Conservation (phyloP, 192 early-diverging fungal species). For the Lobosporangium transversale region DNA sequence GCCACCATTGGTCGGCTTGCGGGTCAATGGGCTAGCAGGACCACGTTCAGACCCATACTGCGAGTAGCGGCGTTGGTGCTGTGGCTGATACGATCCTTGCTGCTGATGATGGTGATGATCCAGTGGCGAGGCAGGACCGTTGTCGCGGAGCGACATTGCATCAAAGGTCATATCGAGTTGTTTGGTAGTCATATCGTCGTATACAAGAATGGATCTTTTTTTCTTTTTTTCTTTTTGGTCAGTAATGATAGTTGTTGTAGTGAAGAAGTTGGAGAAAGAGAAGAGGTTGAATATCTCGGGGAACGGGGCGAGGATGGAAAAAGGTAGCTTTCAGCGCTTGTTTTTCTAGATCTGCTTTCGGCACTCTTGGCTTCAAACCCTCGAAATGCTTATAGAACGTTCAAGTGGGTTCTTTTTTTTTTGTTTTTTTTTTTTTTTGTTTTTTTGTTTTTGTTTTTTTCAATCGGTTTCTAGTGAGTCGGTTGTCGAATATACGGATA, state of each 20-base stretch:
- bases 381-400: no score
- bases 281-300: no score
- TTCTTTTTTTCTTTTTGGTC: not conserved
- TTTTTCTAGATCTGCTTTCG: no score
- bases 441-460: conserved; percentile 2
- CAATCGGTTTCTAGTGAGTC: not conserved
- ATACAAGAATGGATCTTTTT: conserved; percentile 1
- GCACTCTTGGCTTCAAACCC: no score
- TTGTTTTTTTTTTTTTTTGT: not conserved
- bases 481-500: not conserved
- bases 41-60: conserved; percentile 51
- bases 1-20: conserved; percentile 34
- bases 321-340: no score
- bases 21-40: conserved; percentile 32
- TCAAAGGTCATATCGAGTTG: conserved; percentile 53
- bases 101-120: conserved; percentile 35
- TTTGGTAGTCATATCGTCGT: conserved; percentile 34
- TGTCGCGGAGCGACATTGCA: conserved; percentile 45
- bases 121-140: conserved; percentile 37
- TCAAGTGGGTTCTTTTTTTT: conserved; percentile 12
- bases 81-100: conserved; percentile 13
- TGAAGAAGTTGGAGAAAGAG: not conserved
- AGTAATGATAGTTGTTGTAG: no score
- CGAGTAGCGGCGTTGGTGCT: conserved; percentile 44
- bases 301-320: no score